Conservation (phyloP, 257 asterid genomes). For the Solanum sejunctum region DNA sequence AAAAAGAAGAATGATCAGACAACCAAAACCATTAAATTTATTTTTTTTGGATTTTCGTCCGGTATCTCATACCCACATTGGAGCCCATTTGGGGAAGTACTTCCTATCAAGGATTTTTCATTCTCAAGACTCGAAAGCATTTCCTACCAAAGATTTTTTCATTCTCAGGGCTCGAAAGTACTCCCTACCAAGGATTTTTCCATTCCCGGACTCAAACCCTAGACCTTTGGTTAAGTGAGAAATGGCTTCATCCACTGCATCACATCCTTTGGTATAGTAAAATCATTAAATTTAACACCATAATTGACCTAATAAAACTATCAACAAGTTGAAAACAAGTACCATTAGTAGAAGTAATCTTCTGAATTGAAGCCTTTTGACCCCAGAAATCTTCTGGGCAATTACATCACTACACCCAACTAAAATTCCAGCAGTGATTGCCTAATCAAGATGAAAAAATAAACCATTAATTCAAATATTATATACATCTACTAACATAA, state of each 20-base stretch:
- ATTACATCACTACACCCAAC: conserved; percentile 23
- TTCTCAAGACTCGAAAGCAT: too few species aligned
- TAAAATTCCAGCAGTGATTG: conserved; percentile 23
- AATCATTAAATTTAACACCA: neutral
- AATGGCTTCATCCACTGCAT: too few species aligned
- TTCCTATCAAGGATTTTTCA: too few species aligned
- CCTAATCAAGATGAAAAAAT: neutral
- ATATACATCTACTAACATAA: neutral
- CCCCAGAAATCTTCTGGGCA: conserved; percentile 25
- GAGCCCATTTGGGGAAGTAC: too few species aligned
- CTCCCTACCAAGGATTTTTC: too few species aligned
- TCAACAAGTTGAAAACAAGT: neutral
- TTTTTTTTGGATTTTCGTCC: too few species aligned
- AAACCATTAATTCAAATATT: neutral
- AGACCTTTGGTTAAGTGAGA: too few species aligned
- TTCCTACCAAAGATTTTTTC: too few species aligned
- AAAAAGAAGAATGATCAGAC: neutral
- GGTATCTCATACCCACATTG: too few species aligned
- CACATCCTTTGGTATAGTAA: too few species aligned
- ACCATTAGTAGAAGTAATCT: conserved; percentile 23
- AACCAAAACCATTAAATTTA: neutral
- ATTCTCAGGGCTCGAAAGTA: too few species aligned
- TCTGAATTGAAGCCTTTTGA: conserved; percentile 14
- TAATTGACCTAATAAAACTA: neutral
- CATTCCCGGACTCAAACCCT: too few species aligned